Evolutionary conservation across 805 yeast genomes (phyloP).

Genomic region (Ogataea salicorniae): DNA sequence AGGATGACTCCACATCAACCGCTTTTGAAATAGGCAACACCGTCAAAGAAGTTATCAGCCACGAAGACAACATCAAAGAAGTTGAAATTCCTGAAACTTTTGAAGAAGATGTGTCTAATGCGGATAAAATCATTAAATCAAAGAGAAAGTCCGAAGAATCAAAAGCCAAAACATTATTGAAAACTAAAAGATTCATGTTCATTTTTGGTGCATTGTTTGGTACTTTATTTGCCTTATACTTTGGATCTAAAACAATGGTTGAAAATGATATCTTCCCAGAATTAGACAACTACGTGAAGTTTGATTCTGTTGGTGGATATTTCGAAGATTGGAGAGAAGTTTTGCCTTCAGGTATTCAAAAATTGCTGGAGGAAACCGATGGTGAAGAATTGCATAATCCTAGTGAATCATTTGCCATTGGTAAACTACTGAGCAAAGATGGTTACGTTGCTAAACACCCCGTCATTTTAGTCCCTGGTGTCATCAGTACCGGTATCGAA

Average conservation of each 20-base stretch:
- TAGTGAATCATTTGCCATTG: constrained; percentile 85
- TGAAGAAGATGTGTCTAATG: background rate
- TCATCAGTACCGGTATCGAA: constrained; percentile 90
- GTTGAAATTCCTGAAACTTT: background rate
- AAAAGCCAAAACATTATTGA: constrained; percentile 9
- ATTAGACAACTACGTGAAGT: constrained; percentile 43
- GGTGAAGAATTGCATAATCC: constrained; percentile 47
- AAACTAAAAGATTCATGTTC: constrained; percentile 53
- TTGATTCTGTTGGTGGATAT: constrained; percentile 54
- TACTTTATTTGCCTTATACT: constrained; percentile 54
- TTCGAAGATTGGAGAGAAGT: constrained; percentile 70
- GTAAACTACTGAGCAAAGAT: constrained; percentile 52
- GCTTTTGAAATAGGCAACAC: constrained; percentile 1
- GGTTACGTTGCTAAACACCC: constrained; percentile 59
- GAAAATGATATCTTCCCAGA: constrained; percentile 40
- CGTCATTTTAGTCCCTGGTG: constrained; percentile 93
- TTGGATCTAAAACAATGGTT: constrained; percentile 43
- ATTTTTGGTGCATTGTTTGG: constrained; percentile 73
- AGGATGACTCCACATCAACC: background rate
- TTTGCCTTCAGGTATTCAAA: constrained; percentile 61
- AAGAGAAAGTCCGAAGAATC: constrained; percentile 3
- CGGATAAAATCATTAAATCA: background rate
- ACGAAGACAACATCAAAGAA: background rate
- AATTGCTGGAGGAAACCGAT: constrained; percentile 54
- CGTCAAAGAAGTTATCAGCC: background rate